phyloP scores from a whole-genome alignment of 306 rosid genomes.

The Dryas octopetala region DNA sequence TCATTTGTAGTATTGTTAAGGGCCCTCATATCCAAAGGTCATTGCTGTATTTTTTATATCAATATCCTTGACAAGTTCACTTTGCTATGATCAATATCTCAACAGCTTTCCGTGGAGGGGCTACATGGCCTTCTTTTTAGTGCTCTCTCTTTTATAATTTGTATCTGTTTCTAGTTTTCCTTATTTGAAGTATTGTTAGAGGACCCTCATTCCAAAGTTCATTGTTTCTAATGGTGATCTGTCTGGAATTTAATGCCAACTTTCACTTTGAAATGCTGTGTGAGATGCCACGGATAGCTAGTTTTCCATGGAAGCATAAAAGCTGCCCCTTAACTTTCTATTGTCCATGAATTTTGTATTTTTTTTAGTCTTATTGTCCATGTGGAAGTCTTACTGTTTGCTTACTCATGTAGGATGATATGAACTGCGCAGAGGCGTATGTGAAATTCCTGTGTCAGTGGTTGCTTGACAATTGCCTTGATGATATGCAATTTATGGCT shows the following conservation, averaged over 20 bases:
- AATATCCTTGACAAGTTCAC: neutral
- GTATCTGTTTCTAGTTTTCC: neutral
- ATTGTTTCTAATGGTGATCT: neutral
- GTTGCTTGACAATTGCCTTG: slow-evolving; percentile 82
- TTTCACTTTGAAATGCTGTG: neutral
- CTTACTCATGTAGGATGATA: slow-evolving; percentile 64
- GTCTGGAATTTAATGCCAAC: neutral
- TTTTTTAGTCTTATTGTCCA: neutral
- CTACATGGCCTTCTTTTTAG: neutral
- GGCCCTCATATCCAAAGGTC: neutral
- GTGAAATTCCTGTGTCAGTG: slow-evolving; percentile 84
- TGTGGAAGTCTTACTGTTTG: slow-evolving; percentile 12
- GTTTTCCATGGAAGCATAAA: neutral
- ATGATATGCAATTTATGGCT: slow-evolving; percentile 93
- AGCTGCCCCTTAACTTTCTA: neutral
- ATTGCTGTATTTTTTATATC: neutral
- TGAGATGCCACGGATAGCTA: neutral
- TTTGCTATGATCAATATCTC: neutral
- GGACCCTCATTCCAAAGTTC: neutral
- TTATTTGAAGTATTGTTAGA: neutral
- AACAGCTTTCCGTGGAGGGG: neutral
- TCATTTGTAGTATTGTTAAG: neutral
- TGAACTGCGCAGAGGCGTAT: slow-evolving; percentile 96
- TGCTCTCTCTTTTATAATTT: neutral
- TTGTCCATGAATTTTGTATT: slow-evolving; percentile 17